Conservation (phyloP, 2,329 filamentous ascomycete species). For the Aspergillus transmontanensis region DNA sequence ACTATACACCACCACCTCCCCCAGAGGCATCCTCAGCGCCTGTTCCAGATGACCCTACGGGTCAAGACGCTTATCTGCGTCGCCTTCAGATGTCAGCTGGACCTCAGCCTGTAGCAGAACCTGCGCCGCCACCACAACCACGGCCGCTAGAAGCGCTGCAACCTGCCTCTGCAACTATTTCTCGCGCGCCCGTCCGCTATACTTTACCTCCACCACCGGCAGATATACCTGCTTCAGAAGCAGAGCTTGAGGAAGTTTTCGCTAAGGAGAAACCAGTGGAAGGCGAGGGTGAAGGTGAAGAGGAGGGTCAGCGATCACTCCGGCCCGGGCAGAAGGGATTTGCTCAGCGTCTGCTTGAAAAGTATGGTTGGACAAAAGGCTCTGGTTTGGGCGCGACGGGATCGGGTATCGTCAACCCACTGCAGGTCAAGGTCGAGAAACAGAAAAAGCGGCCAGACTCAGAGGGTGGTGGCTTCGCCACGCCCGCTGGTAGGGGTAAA, state of each 20-base stretch:
- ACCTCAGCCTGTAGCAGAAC: conserved; percentile 25
- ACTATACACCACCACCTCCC: conserved; percentile 29
- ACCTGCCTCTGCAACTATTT: conserved; percentile 63
- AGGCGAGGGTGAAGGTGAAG: conserved; percentile 36
- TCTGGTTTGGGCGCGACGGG: conserved; percentile 80
- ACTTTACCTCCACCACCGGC: conserved; percentile 54
- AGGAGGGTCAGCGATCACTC: conserved; percentile 56
- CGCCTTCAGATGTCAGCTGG: conserved; percentile 27
- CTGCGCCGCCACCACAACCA: conserved; percentile 32
- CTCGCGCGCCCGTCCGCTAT: conserved; percentile 77
- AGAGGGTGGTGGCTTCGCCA: conserved; percentile 76
- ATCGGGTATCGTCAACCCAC: conserved; percentile 80
- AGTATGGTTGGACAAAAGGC: conserved; percentile 91
- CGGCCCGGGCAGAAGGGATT: conserved; percentile 82
- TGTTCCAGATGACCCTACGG: conserved; percentile 29
- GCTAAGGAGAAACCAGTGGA: conserved; percentile 42
- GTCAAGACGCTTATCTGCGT: conserved; percentile 30
- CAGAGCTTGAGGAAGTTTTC: conserved; percentile 53
- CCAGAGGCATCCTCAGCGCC: conserved; percentile 33
- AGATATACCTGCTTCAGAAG: conserved; percentile 56
- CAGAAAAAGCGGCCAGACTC: conserved; percentile 76
- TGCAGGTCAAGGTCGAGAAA: conserved; percentile 84
- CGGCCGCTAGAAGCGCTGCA: conserved; percentile 45
- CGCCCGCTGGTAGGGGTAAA: conserved; percentile 69
- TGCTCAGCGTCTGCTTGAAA: conserved; percentile 84